Evolutionary conservation across 176 grass and related monocot genomes (phyloP).

Genomic region (Lolium rigidum): DNA sequence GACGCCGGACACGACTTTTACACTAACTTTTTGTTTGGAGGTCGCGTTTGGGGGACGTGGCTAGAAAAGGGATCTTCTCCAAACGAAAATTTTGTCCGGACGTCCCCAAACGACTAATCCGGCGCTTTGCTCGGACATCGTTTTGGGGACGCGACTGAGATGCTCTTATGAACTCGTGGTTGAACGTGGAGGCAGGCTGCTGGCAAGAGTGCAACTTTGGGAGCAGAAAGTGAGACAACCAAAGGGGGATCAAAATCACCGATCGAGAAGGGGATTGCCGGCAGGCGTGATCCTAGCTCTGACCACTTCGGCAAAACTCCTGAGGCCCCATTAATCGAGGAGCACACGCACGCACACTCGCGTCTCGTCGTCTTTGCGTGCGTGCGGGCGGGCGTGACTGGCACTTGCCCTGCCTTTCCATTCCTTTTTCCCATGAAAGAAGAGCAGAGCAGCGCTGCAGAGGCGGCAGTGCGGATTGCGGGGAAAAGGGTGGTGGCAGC

Average conservation of each 20-base stretch:
- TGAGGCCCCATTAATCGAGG: background rate
- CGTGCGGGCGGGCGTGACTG: slow-evolving; percentile 13
- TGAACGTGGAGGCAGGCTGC: background rate
- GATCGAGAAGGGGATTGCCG: background rate
- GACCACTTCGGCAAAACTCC: background rate
- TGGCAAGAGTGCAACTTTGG: slow-evolving; percentile 14
- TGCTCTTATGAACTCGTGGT: background rate
- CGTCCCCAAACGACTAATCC: no score
- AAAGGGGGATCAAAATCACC: background rate
- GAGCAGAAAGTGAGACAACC: slow-evolving; percentile 23
- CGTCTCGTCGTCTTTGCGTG: slow-evolving; percentile 29
- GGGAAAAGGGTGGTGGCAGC: background rate
- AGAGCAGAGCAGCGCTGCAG: background rate
- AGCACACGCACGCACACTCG: slow-evolving; percentile 8
- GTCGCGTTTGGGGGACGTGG: no score
- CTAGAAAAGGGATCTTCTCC: no score
- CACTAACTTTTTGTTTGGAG: no score
- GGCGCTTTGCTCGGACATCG: no score
- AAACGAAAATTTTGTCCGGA: no score
- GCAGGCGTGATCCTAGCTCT: slow-evolving; percentile 14
- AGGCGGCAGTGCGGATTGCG: slow-evolving; percentile 29
- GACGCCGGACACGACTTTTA: no score
- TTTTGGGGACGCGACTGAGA: no score
- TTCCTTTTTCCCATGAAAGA: background rate
- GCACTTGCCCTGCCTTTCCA: background rate